Base-by-base conservation (phyloP, 805 yeast species). In the Brettanomyces nanus region DNA sequence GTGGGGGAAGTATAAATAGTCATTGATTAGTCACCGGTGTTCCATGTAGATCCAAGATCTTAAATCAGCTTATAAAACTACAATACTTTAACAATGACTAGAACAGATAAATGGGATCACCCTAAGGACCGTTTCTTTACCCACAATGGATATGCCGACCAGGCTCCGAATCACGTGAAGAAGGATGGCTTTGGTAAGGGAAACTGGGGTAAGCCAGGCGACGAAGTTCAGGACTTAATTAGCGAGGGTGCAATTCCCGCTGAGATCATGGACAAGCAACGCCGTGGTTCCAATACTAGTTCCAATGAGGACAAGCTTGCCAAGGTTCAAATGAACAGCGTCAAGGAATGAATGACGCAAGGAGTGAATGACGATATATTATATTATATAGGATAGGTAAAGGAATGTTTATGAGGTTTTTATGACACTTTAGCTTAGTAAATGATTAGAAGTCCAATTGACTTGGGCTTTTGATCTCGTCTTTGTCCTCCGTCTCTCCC, bases 181-280 rank as follows among this genome's bases (percentile, higher is more conserved):
- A 85, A 84, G 57, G 71, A 71, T 41, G 97, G 97, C 35, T 81
- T 80, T 25, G 97, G 97, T 33, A 78, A 76, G 50, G 80, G 79
- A 47, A 86, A 86, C 53, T 85, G 95, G 95, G 97, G 97, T 31
- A 64, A 68, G 42, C 71, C 77, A 6, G 90, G 87, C 22, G 95
- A 84, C 49, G 95, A 85, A 51, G 56, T 80, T 37, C 73, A 75
- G 33, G 84, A 77, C 44, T 56, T 83, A 44, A 69, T 73, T 42
- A 75, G 72, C 37, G 62, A 69, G 15, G 84, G 80, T 35, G 79
- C 75, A 44, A 65, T 76, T 45, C 65, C 68, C 4, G 66, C 68
- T 4, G 14, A 19, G 33, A 61, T 70, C 14, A 61, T 65, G 51
- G 63, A 63, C 37, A 68, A 66, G 48, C 56, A 57, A 29, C 64